Evolutionary conservation across 306 rosid species (phyloP).

Genomic region (Bauhinia variegata): DNA sequence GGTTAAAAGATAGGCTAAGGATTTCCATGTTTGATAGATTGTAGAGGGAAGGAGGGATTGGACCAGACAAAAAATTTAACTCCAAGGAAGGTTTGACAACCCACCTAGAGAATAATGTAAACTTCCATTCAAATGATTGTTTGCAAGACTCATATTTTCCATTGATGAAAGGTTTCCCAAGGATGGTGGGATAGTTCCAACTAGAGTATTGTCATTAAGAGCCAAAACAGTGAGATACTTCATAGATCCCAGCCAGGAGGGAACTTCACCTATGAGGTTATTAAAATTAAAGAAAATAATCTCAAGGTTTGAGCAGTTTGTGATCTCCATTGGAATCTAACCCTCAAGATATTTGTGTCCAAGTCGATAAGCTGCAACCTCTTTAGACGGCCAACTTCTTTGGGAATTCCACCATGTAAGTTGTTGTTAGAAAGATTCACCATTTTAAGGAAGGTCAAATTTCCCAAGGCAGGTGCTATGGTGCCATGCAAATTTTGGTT

Average conservation of each 20-base stretch:
- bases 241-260: conserved; percentile 33
- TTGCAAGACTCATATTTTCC: neutral
- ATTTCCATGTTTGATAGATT: conserved; percentile 28
- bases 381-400: no score
- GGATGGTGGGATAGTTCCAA: conserved; percentile 33
- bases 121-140: conserved; percentile 29
- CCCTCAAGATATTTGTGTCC: neutral
- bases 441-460: conserved; percentile 26
- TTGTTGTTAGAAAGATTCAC: neutral
- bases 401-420: conserved; percentile 26
- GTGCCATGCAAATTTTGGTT: conserved; percentile 25
- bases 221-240: neutral
- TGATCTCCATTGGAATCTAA: conserved; percentile 10
- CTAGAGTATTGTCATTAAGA: conserved; percentile 15
- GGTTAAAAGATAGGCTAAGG: neutral
- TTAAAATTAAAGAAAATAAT: neutral
- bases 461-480: conserved; percentile 31
- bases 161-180: conserved; percentile 39
- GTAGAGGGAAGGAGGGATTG: conserved; percentile 33
- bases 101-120: conserved; percentile 27
- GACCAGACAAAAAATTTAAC: conserved; percentile 3
- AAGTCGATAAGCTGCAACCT: conserved; percentile 34
- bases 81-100: conserved; percentile 22
- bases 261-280: conserved; percentile 31
- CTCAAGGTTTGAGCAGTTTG: conserved; percentile 26